These are phyloP conservation scores for Yamadazyma diospyri DNA, from an alignment of 1,139 yeast genomes.

Conservation along the genomic window DNA sequence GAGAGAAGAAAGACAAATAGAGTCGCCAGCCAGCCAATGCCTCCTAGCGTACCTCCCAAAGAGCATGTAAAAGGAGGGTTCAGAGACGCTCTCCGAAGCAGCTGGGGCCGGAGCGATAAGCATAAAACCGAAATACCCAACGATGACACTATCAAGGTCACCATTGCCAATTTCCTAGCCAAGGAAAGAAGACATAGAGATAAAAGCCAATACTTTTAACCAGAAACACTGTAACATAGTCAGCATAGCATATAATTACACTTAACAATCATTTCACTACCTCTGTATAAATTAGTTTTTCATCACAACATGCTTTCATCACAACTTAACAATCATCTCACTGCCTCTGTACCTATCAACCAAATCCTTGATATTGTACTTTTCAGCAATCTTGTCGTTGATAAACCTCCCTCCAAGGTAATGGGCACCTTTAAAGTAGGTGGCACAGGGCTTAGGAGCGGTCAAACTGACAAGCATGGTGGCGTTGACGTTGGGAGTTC, in stretches of 20 bases:
- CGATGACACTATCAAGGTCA: constrained; percentile 9
- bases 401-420: constrained; percentile 91
- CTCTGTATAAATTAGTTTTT: no score
- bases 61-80: no score
- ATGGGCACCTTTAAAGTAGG: constrained; percentile 48
- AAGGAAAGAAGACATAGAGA: constrained; percentile 8
- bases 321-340: constrained; percentile 35
- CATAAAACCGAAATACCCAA: background rate
- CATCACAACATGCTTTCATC: no score
- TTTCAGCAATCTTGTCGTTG: constrained; percentile 58
- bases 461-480: constrained; percentile 75
- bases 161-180: constrained; percentile 11
- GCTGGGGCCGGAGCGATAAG: constrained; percentile 1
- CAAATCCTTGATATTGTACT: constrained; percentile 60
- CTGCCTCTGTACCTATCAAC: constrained; percentile 29
- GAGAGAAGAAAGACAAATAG: no score
- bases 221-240: no score
- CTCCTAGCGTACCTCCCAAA: no score
- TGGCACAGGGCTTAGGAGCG: constrained; percentile 89
- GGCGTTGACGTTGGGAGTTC: constrained; percentile 40
- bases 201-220: constrained; percentile 1
- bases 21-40: no score
- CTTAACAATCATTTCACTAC: no score
- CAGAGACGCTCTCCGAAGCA: constrained; percentile 1
- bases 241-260: no score